Percentiles rank a stretch among this genome's conserved stretches.
Evolutionary conservation across 169 alveolate genomes (phyloP).

Genomic region (Babesia sp.): DNA sequence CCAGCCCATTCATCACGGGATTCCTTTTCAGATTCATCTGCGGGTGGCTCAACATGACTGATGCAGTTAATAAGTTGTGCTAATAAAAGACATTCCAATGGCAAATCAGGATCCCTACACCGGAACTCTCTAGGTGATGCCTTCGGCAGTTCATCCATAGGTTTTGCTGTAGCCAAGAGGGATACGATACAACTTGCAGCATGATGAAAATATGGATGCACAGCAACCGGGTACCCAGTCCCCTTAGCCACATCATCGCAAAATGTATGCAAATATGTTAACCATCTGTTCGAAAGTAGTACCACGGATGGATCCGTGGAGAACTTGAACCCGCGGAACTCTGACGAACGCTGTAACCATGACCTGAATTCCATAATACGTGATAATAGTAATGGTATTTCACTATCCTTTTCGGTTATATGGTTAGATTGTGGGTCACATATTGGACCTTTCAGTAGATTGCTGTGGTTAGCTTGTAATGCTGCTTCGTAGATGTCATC

Average conservation of each 20-base stretch:
- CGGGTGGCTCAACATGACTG: conserved; percentile 23
- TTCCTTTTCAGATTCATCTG: conserved; percentile 16
- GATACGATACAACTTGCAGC: not conserved
- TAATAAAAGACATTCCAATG: conserved; percentile 31
- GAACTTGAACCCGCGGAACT: not conserved
- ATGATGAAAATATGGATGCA: not conserved
- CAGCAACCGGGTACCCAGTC: not conserved
- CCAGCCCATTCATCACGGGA: conserved; percentile 44
- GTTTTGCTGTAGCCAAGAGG: not conserved
- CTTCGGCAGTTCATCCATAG: not conserved
- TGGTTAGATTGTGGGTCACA: not conserved
- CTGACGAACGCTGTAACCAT: conserved; percentile 1
- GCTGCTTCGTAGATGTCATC: conserved; percentile 29
- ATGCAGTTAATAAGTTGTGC: conserved; percentile 31
- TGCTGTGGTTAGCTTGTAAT: conserved; percentile 7
- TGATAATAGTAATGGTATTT: not conserved
- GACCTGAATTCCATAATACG: not conserved
- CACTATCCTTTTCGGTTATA: not conserved
- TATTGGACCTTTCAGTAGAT: not conserved
- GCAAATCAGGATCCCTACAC: conserved; percentile 1
- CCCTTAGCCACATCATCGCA: not conserved
- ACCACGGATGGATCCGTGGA: not conserved
- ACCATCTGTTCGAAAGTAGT: conserved; percentile 1
- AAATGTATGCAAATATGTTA: not conserved
- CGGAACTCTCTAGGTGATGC: not conserved